These are phyloP conservation scores for Eucalyptus coolabah DNA, from an alignment of 345 rosid genomes.

Conservation along the genomic window DNA sequence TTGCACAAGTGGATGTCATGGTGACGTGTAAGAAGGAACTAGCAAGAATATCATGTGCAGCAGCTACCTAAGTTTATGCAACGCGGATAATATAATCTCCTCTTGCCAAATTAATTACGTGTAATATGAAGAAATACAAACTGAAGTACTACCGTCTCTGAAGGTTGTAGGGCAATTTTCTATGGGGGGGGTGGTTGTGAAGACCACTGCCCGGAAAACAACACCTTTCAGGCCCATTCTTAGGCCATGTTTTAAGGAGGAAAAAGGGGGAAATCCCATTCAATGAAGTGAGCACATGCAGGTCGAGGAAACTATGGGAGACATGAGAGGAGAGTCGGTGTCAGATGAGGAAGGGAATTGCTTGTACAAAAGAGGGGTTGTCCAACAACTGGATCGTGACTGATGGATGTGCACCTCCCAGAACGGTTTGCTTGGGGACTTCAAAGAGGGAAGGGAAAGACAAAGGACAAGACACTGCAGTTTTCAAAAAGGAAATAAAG, in stretches of 20 bases:
- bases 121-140: neutral
- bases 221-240: neutral
- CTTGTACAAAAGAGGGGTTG: neutral
- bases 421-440: neutral
- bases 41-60: neutral
- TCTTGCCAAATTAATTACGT: neutral
- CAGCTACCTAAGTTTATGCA: neutral
- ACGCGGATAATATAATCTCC: neutral
- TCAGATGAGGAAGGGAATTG: neutral
- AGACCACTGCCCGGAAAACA: neutral
- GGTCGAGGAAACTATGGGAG: neutral
- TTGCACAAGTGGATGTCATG: neutral
- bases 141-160: neutral
- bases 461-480: neutral
- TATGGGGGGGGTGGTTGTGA: neutral
- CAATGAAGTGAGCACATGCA: neutral
- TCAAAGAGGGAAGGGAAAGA: neutral
- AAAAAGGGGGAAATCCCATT: neutral
- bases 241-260: neutral
- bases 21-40: neutral
- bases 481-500: neutral
- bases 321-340: neutral
- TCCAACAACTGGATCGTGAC: neutral
- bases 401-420: neutral
- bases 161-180: neutral